Evolutionary conservation across 2,329 filamentous ascomycete genomes (phyloP).

Genomic region (Fusarium sp.): DNA sequence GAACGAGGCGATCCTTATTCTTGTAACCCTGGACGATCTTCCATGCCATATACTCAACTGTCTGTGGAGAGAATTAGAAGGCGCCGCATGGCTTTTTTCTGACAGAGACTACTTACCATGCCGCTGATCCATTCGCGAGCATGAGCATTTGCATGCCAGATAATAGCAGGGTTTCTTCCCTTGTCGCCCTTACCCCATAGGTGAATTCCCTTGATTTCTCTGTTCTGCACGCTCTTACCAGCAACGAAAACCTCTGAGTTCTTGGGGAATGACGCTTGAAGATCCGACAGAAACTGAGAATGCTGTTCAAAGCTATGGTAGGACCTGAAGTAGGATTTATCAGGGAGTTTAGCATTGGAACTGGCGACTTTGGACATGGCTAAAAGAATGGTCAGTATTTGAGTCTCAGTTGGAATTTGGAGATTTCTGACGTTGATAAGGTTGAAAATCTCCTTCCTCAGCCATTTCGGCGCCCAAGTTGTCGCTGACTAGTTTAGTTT

Average conservation of each 20-base stretch:
- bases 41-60: slow-evolving; percentile 43
- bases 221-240: slow-evolving; percentile 62
- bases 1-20: slow-evolving; percentile 25
- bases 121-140: slow-evolving; percentile 72
- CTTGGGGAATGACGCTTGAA: slow-evolving; percentile 58
- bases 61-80: slow-evolving; percentile 7
- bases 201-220: slow-evolving; percentile 71
- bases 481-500: slow-evolving; percentile 38
- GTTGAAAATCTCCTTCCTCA: slow-evolving; percentile 39
- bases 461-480: slow-evolving; percentile 47
- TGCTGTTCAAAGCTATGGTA: slow-evolving; percentile 68
- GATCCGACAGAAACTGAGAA: slow-evolving; percentile 60
- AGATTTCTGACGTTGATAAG: slow-evolving; percentile 18
- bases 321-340: slow-evolving; percentile 61
- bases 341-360: slow-evolving; percentile 7
- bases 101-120: slow-evolving; percentile 54
- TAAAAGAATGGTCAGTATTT: neutral
- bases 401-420: rapidly evolving
- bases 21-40: slow-evolving; percentile 41
- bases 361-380: slow-evolving; percentile 9
- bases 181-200: slow-evolving; percentile 63
- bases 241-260: slow-evolving; percentile 64
- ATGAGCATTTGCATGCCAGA: slow-evolving; percentile 71
- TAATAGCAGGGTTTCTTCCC: slow-evolving; percentile 64
- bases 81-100: rapidly evolving